A percentile compares a stretch with the other conserved stretches of the same genome.
phyloP scores from a whole-genome alignment of 169 alveolate genomes.

The Plasmodium gonderi region DNA sequence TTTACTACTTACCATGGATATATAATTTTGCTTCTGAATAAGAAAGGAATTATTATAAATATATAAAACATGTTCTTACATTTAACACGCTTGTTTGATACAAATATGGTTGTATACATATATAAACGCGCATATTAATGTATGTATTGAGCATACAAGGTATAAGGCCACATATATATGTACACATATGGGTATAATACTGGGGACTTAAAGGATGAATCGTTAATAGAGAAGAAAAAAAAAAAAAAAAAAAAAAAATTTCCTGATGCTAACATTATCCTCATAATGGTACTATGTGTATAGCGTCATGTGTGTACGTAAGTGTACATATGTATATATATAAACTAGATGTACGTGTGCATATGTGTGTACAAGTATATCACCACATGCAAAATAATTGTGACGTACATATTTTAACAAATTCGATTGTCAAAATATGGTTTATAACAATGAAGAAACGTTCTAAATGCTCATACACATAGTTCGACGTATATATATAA shows the following conservation, averaged over 20 bases:
- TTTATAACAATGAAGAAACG: background rate
- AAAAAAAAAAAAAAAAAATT: background rate
- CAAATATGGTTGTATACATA: background rate
- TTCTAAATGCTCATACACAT: too few species aligned
- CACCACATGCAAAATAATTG: background rate
- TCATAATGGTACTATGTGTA: too few species aligned
- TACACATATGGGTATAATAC: background rate
- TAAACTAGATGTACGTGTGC: background rate
- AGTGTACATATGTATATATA: background rate
- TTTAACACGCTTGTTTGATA: background rate
- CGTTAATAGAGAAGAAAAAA: background rate
- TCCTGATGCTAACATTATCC: background rate
- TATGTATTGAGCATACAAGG: too few species aligned
- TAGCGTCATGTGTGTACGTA: too few species aligned
- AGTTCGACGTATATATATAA: too few species aligned
- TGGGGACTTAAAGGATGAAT: background rate
- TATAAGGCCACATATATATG: background rate
- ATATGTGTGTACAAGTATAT: background rate
- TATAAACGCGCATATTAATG: too few species aligned
- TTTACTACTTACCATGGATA: too few species aligned
- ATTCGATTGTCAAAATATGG: background rate
- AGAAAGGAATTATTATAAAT: too few species aligned
- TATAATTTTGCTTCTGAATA: too few species aligned
- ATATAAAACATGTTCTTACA: too few species aligned
- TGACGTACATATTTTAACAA: background rate